Conservation (phyloP, 441 rosid species). For the Kokia cookei region DNA sequence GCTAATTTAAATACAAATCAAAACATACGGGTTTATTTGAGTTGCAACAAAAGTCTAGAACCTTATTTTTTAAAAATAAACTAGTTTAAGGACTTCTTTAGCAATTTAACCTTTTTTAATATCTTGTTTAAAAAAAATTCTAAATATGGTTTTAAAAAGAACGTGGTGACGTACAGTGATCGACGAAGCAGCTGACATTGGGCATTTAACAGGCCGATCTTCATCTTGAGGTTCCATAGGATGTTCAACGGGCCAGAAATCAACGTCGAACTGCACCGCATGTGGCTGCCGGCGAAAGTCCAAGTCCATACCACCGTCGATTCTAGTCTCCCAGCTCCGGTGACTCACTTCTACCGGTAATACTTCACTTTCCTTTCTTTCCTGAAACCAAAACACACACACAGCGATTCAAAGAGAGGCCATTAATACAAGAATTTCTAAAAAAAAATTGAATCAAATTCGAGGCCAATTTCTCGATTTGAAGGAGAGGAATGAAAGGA, state of each 20-base stretch:
- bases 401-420: no score
- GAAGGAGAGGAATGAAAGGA: background rate
- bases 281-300: constrained; percentile 1
- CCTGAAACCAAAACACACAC: constrained; percentile 17
- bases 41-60: no score
- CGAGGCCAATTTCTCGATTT: no score
- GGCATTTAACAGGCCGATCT: constrained; percentile 88
- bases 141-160: no score
- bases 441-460: no score
- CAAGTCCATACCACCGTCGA: constrained; percentile 17
- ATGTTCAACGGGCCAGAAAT: constrained; percentile 83
- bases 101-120: no score
- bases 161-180: constrained; percentile 32
- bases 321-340: background rate
- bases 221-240: constrained; percentile 85
- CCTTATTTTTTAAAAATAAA: no score
- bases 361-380: constrained; percentile 27
- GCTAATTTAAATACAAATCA: no score
- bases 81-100: no score
- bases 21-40: no score
- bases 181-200: constrained; percentile 57
- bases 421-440: no score
- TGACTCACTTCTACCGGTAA: constrained; percentile 16
- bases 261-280: constrained; percentile 33
- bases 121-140: no score